Evolutionary conservation across 2,329 filamentous ascomycete species (phyloP).

Genomic region (Ophiostoma piceae): DNA sequence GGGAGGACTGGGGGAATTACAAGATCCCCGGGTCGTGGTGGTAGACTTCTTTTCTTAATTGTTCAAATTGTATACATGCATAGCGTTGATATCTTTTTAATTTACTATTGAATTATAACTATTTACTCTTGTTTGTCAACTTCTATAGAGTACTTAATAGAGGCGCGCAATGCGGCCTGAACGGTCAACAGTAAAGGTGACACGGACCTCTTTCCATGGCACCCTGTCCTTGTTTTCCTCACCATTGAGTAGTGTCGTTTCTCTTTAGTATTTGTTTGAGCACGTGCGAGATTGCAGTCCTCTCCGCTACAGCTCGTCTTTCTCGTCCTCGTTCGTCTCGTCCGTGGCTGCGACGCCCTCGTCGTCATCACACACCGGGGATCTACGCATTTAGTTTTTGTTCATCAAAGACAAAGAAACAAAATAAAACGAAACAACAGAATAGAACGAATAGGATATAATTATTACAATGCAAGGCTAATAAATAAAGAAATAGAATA

Average conservation of each 20-base stretch:
- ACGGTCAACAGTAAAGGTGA: background rate
- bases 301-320: background rate
- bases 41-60: background rate
- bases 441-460: background rate
- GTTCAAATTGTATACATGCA: background rate
- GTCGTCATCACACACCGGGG: background rate
- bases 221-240: background rate
- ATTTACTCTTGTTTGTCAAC: background rate
- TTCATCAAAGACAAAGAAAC: background rate
- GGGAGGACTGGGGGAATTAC: slow-evolving; percentile 21
- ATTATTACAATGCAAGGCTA: background rate
- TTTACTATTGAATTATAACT: too few species aligned
- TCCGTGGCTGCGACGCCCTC: background rate
- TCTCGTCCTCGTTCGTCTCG: background rate
- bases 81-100: background rate
- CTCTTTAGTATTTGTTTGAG: background rate
- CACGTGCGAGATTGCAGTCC: background rate
- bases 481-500: background rate
- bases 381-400: background rate
- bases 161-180: background rate
- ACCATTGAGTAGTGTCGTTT: background rate
- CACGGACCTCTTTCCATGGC: background rate
- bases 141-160: too few species aligned
- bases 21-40: slow-evolving; percentile 23
- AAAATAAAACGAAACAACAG: background rate